Evolutionary conservation across 495 filamentous ascomycete species (phyloP).

Genomic region (Jackrogersella minutella): DNA sequence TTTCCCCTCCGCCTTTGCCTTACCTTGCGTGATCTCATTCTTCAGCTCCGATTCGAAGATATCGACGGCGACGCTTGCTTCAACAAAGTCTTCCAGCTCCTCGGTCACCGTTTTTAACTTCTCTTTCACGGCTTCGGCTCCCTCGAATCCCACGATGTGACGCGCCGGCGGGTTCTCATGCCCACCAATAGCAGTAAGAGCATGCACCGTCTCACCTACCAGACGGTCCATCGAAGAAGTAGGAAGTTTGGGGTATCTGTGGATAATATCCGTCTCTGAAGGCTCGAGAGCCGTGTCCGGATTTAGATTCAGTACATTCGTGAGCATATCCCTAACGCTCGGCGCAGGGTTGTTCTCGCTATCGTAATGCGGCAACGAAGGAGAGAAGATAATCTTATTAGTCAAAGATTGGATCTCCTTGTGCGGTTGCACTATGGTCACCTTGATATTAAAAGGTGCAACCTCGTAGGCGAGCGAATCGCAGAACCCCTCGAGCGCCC

Average conservation of each 20-base stretch:
- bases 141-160: slow-evolving; percentile 93
- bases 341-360: slow-evolving; percentile 79
- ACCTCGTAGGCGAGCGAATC: slow-evolving; percentile 97
- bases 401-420: slow-evolving; percentile 84
- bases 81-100: slow-evolving; percentile 94
- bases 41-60: slow-evolving; percentile 66
- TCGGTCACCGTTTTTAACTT: slow-evolving; percentile 96
- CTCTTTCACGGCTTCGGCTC: slow-evolving; percentile 87
- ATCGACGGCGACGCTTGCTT: slow-evolving; percentile 85
- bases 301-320: slow-evolving; percentile 69
- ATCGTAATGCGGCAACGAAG: slow-evolving; percentile 76
- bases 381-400: slow-evolving; percentile 83
- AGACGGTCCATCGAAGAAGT: slow-evolving; percentile 70
- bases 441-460: slow-evolving; percentile 95
- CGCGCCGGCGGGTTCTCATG: slow-evolving; percentile 95
- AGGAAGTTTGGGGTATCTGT: slow-evolving; percentile 75
- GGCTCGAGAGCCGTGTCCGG: slow-evolving; percentile 60
- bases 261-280: slow-evolving; percentile 63
- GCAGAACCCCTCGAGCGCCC: slow-evolving; percentile 98
- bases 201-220: slow-evolving; percentile 88
- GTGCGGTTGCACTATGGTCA: slow-evolving; percentile 91
- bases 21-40: slow-evolving; percentile 54
- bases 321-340: slow-evolving; percentile 79
- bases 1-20: slow-evolving; percentile 34
- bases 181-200: slow-evolving; percentile 87